Conservation (phyloP, 2,329 filamentous ascomycete species). For the Arthrobotrys entomopaga region DNA sequence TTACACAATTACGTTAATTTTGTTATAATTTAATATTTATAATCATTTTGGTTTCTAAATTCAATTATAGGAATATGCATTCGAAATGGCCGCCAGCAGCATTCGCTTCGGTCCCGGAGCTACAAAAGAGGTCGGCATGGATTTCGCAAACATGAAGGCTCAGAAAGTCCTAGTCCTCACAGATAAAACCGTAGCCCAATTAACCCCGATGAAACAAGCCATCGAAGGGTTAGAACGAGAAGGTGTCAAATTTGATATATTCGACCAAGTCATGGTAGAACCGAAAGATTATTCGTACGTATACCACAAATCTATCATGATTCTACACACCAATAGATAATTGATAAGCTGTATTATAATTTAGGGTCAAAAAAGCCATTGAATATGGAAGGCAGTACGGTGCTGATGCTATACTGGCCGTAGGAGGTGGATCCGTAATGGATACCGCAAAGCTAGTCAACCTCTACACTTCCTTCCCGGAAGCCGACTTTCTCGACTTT, state of each 20-base stretch:
- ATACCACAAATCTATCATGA: neutral
- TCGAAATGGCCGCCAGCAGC: constrained; percentile 82
- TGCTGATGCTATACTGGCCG: constrained; percentile 90
- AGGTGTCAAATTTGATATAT: constrained; percentile 83
- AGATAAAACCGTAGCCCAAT: constrained; percentile 79
- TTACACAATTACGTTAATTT: neutral
- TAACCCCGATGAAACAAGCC: constrained; percentile 90
- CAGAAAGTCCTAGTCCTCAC: constrained; percentile 92
- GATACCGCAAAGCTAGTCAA: constrained; percentile 99
- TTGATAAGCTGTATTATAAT: neutral
- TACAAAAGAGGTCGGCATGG: constrained; percentile 97
- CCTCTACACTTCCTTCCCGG: constrained; percentile 87
- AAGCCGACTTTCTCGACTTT: constrained; percentile 95
- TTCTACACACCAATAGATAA: neutral
- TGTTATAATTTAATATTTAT: neutral
- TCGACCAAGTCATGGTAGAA: constrained; percentile 82
- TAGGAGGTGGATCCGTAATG: constrained; percentile 93
- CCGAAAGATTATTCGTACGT: constrained; percentile 91
- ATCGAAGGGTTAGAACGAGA: constrained; percentile 80
- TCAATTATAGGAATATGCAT: constrained; percentile 78
- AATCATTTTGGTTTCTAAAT: neutral
- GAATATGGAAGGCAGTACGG: constrained; percentile 68
- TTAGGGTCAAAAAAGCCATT: constrained; percentile 86
- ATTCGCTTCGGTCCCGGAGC: constrained; percentile 81
- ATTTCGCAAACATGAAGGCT: constrained; percentile 88